phyloP scores from a whole-genome alignment of 1,284 basidiomycete genomes.

The Sparassis latifolia region DNA sequence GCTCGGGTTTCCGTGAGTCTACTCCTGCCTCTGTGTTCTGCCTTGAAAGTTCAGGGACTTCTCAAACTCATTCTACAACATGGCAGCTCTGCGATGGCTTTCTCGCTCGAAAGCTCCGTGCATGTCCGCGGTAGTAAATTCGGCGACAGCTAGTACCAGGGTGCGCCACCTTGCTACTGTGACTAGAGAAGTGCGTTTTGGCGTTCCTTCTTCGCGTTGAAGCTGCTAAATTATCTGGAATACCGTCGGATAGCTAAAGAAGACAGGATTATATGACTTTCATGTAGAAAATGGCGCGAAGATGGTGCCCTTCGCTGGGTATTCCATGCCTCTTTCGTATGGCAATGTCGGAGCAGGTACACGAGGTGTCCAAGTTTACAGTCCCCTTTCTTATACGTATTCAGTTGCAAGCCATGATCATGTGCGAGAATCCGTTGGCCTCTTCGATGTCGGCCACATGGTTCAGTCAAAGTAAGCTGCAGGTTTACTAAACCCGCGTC shows the following conservation, averaged over 20 bases:
- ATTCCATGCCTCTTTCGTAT: slow-evolving; percentile 90
- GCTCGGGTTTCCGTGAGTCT: slow-evolving; percentile 6
- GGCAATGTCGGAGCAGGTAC: slow-evolving; percentile 77
- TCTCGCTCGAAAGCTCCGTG: neutral
- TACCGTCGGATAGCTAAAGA: slow-evolving; percentile 30
- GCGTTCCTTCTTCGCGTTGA: too few species aligned
- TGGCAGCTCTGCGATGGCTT: slow-evolving; percentile 6
- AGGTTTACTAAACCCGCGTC: slow-evolving; percentile 4
- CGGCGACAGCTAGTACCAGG: neutral
- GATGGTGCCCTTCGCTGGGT: slow-evolving; percentile 97
- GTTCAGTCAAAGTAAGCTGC: slow-evolving; percentile 69
- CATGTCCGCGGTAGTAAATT: neutral
- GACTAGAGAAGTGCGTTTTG: slow-evolving; percentile 4
- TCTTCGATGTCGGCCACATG: slow-evolving; percentile 99
- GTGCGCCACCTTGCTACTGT: slow-evolving; percentile 3
- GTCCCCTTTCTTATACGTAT: neutral
- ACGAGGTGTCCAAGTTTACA: slow-evolving; percentile 14
- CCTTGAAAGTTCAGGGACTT: neutral
- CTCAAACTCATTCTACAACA: neutral
- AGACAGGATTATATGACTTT: slow-evolving; percentile 88
- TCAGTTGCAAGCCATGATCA: slow-evolving; percentile 89
- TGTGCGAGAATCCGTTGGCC: slow-evolving; percentile 76
- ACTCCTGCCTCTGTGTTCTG: neutral
- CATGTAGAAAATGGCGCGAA: slow-evolving; percentile 84
- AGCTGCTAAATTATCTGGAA: too few species aligned